A percentile compares a stretch with the other conserved stretches of the same genome.
phyloP scores from a whole-genome alignment of 2,329 filamentous ascomycete genomes.

The Penicillium aurantiogriseum region DNA sequence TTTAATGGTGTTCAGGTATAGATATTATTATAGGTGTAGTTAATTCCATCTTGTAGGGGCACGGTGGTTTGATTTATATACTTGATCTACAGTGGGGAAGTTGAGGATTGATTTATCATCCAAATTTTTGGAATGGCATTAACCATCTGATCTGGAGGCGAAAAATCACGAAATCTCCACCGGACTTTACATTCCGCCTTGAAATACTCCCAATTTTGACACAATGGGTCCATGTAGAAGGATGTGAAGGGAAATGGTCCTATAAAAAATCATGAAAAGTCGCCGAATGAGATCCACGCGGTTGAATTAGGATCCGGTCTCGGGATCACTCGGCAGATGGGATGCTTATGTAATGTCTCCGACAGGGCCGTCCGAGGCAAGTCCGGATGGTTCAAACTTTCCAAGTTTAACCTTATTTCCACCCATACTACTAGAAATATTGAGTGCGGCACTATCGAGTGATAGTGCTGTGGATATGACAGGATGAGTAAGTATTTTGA shows the following conservation, averaged over 20 bases:
- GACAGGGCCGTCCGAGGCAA: background rate
- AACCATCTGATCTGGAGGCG: background rate
- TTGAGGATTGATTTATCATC: conserved; percentile 3
- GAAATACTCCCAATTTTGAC: background rate
- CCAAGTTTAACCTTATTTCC: background rate
- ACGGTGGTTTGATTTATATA: background rate
- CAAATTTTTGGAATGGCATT: background rate
- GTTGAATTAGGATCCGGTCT: background rate
- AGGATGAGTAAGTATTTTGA: background rate
- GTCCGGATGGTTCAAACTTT: background rate
- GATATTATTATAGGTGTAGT: background rate
- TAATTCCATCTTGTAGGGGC: background rate
- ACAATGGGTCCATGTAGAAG: background rate
- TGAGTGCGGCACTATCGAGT: background rate
- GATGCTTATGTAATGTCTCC: background rate
- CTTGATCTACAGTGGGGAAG: background rate
- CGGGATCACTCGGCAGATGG: background rate
- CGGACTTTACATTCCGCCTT: background rate
- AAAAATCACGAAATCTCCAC: background rate
- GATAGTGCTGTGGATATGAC: background rate
- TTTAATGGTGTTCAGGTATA: background rate
- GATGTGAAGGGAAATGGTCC: background rate
- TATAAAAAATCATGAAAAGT: background rate
- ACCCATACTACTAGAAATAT: background rate
- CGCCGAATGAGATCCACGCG: conserved; percentile 2